phyloP scores from a whole-genome alignment of 768 basidiomycete species.

The Mycena polygramma region DNA sequence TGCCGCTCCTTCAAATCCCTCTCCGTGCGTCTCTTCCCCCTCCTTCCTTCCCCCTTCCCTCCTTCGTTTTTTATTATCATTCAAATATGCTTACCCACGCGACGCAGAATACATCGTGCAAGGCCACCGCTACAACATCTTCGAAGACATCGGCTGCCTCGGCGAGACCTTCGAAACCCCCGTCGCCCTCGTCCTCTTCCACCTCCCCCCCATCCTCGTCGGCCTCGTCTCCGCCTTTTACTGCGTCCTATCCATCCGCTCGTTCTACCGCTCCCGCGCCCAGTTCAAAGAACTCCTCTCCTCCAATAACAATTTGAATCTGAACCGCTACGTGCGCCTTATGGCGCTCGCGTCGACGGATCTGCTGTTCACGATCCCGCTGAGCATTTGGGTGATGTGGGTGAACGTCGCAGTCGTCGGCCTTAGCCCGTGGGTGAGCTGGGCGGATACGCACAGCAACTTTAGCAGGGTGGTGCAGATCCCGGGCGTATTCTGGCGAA shows the following conservation, averaged over 20 bases:
- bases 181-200: conserved; percentile 59
- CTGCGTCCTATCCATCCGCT: conserved; percentile 35
- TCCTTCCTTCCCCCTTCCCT: no score
- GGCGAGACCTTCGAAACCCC: conserved; percentile 64
- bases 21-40: conserved; percentile 51
- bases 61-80: neutral
- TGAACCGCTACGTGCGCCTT: conserved; percentile 65
- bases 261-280: conserved; percentile 55
- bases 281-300: conserved; percentile 59
- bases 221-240: conserved; percentile 56
- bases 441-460: no score
- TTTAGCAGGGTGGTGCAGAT: no score
- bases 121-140: conserved; percentile 73
- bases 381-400: conserved; percentile 55
- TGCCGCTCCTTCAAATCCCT: conserved; percentile 64
- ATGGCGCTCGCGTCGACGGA: conserved; percentile 67
- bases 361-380: conserved; percentile 60
- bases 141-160: conserved; percentile 69
- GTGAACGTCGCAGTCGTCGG: conserved; percentile 48
- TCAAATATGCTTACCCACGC: no score
- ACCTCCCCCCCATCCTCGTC: conserved; percentile 56
- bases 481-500: no score
- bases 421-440: conserved; percentile 28
- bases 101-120: conserved; percentile 61
- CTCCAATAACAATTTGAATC: no score